Evolutionary conservation across 441 rosid species (phyloP).

Genomic region (Aquilaria agallochum): DNA sequence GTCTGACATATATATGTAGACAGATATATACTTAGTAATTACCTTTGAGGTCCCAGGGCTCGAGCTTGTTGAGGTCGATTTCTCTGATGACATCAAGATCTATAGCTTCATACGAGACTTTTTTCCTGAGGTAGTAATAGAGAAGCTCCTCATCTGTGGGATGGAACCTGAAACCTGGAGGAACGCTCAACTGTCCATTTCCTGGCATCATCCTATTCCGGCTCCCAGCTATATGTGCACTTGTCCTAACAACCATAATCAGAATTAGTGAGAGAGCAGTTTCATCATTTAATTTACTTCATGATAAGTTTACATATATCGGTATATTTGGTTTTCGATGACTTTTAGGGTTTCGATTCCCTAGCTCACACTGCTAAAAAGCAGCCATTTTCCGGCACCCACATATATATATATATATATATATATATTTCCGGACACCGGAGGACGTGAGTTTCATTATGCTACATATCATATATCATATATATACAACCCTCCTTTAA

Average conservation of each 20-base stretch:
- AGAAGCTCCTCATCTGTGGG: conserved; percentile 79
- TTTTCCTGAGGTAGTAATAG: conserved; percentile 62
- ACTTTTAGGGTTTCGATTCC: too few relatives aligned
- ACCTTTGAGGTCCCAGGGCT: conserved; percentile 87
- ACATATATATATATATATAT: conserved; percentile 7
- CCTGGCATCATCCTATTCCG: conserved; percentile 49
- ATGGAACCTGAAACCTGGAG: conserved; percentile 72
- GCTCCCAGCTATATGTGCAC: conserved; percentile 7
- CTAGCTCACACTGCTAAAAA: too few relatives aligned
- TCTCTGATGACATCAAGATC: conserved; percentile 71
- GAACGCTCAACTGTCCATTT: conserved; percentile 56
- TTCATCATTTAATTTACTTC: too few relatives aligned
- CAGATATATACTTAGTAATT: background rate
- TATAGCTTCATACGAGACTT: conserved; percentile 61
- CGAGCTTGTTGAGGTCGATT: conserved; percentile 73
- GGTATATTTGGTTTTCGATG: too few relatives aligned
- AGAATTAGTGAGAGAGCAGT: background rate
- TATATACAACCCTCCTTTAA: too few relatives aligned
- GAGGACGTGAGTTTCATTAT: too few relatives aligned
- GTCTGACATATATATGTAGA: background rate
- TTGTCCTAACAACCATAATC: conserved; percentile 10
- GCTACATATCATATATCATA: too few relatives aligned
- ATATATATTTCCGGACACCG: background rate
- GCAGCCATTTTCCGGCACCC: too few relatives aligned
- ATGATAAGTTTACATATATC: too few relatives aligned